Conservation (phyloP, 2,329 filamentous ascomycete species). For the Aspergillus fumigatus region DNA sequence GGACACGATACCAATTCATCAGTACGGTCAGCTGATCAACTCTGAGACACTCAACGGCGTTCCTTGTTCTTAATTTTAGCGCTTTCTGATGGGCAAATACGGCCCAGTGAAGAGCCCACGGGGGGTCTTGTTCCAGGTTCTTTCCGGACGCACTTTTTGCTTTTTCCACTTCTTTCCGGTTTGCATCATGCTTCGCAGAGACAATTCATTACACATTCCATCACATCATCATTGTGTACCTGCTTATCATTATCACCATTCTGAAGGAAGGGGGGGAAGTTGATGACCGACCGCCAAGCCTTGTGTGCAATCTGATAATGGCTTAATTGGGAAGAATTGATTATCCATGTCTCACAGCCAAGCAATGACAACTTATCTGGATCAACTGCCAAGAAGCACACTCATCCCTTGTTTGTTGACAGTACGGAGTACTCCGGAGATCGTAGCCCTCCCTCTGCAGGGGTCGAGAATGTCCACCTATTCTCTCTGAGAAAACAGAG, state of each 20-base stretch:
- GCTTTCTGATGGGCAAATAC: not conserved
- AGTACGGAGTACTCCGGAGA: not conserved
- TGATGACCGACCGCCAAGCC: constrained; percentile 17
- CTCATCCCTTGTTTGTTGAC: not conserved
- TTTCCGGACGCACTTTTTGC: not conserved
- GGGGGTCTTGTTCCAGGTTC: not conserved
- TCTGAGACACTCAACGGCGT: constrained; percentile 1
- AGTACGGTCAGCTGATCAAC: not conserved
- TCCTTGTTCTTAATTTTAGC: constrained; percentile 1
- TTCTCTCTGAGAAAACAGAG: not conserved
- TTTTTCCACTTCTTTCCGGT: not conserved
- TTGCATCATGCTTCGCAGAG: not conserved
- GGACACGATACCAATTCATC: constrained; percentile 13
- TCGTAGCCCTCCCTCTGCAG: not conserved
- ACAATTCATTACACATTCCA: not conserved
- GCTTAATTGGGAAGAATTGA: constrained; percentile 1
- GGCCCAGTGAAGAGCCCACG: not conserved
- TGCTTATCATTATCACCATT: not conserved
- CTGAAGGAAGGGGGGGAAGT: constrained; percentile 1
- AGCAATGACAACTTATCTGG: constrained; percentile 11
- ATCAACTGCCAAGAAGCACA: not conserved
- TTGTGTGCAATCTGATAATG: constrained; percentile 15
- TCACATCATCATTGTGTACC: not conserved
- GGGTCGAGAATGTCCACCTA: not conserved
- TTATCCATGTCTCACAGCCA: constrained; percentile 12